Evolutionary conservation across 139 green algal genomes (phyloP).

Genomic region (Zygnema cylindricum): DNA sequence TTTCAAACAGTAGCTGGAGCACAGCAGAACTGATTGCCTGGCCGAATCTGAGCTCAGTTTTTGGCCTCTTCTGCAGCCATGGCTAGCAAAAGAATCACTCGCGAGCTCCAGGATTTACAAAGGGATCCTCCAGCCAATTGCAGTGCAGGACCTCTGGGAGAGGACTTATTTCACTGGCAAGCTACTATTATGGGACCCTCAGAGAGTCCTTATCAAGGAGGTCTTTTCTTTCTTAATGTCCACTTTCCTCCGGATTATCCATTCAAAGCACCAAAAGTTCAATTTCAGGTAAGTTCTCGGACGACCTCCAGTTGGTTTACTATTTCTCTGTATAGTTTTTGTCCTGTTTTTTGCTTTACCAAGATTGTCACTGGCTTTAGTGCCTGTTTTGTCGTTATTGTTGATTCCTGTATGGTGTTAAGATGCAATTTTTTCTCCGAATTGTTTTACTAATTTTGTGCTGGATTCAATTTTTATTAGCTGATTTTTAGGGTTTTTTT

Average conservation of each 20-base stretch:
- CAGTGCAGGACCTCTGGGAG: conserved; percentile 67
- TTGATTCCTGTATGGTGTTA: neutral
- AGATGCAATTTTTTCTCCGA: conserved; percentile 10
- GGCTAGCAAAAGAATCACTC: conserved; percentile 85
- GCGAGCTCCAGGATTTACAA: conserved; percentile 87
- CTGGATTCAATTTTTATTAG: too few species aligned
- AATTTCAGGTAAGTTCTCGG: neutral
- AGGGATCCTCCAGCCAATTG: conserved; percentile 89
- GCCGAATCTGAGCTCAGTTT: too few species aligned
- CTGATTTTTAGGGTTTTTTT: too few species aligned
- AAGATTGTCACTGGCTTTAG: neutral
- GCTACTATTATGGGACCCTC: conserved; percentile 83
- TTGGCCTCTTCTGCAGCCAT: too few species aligned
- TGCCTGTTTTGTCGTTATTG: conserved; percentile 2
- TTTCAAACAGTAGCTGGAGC: too few species aligned
- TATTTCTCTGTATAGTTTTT: conserved; percentile 16
- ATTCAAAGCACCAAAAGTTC: conserved; percentile 95
- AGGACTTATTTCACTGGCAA: conserved; percentile 91
- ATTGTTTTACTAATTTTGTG: neutral
- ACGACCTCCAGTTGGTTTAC: too few species aligned
- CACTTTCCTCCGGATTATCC: conserved; percentile 95
- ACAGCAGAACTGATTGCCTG: too few species aligned
- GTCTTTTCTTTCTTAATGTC: conserved; percentile 85
- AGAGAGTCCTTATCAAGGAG: conserved; percentile 92
- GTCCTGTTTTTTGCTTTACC: neutral